Base-by-base conservation (phyloP, 2,329 filamentous ascomycete genomes). In the Fusarium pseudocircinatum region DNA sequence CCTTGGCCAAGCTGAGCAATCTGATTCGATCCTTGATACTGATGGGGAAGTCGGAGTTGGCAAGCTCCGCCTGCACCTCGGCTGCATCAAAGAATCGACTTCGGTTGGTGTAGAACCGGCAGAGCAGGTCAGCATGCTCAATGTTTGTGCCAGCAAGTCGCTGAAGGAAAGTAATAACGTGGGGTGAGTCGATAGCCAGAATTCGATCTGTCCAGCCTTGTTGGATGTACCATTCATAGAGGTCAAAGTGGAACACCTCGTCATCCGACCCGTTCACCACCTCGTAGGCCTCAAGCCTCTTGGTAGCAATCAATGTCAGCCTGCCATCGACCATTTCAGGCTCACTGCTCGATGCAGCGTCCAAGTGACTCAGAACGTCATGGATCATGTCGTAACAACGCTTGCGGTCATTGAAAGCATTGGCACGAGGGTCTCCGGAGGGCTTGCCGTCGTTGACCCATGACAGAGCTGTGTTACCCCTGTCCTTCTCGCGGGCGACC, bases 221-320 rank as follows among this genome's bases (percentile, higher is more conserved):
- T 60, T 88, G 84, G 74, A 98, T 91, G 82, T 99, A 99, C 96
- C 96, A 99, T 78, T 98, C 95, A 80, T 98, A 99, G n/a, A 99
- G 87, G 77, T 94, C 94, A 69, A 94, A 97, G 81, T 98, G 93
- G 85, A 99, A 99, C 9, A 98, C 93, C 78, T 98, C 94, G 75
- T 99, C 96, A 20, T 92, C 89, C 0, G 96, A 97, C 66, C 89
- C 89, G 79, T 97, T 94, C 76, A 99, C 95, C 6, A 98, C 93
- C 49, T 92, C 90, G 82, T 98, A 97, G 0, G 96, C 96, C 83
- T 99, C 96, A 56, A 90, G 89, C 73, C 93, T 90, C 81, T 96
- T 94, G 52, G 92, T 95, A 4, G 92, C 91, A 26, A 93, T 89
- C 18, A 94, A 82, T 0, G 94, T 95, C 57, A 90, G 88, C 74